phyloP scores from a whole-genome alignment of 371 early-diverging fungal species.

The Mucor racemosus region DNA sequence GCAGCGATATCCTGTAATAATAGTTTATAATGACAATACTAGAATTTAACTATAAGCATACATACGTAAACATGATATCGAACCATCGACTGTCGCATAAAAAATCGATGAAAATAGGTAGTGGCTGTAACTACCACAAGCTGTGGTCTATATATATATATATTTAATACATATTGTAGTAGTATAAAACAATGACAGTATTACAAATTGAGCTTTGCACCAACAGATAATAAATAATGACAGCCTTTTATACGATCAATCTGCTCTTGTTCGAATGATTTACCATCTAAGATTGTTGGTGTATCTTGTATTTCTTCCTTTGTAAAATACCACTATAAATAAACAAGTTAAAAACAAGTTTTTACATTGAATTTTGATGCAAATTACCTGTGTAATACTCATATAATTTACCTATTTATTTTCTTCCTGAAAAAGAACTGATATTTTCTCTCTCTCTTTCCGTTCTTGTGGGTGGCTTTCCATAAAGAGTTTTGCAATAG shows the following conservation, averaged over 20 bases:
- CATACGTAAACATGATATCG: conserved; percentile 70
- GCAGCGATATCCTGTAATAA: conserved; percentile 73
- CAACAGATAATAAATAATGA: conserved; percentile 67
- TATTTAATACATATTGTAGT: background rate
- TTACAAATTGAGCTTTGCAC: conserved; percentile 66
- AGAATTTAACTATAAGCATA: background rate
- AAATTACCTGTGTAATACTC: conserved; percentile 2
- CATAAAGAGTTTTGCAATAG: background rate
- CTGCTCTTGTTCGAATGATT: conserved; percentile 57
- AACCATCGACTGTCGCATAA: conserved; percentile 76
- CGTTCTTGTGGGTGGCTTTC: background rate
- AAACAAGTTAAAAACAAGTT: conserved; percentile 5
- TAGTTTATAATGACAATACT: background rate
- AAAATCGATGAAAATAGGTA: conserved; percentile 81
- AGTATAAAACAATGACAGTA: background rate
- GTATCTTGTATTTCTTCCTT: conserved; percentile 71
- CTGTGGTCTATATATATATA: conserved; percentile 55
- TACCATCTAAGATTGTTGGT: conserved; percentile 60
- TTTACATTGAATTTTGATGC: background rate
- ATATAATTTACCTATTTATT: background rate
- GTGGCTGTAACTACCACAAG: conserved; percentile 72
- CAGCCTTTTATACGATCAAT: conserved; percentile 68
- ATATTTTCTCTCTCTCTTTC: background rate
- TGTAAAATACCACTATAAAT: conserved; percentile 65
- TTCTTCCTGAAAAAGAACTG: conserved; percentile 4